Evolutionary conservation across 257 asterid species (phyloP).

Genomic region (Dorcoceras hygrometricum): DNA sequence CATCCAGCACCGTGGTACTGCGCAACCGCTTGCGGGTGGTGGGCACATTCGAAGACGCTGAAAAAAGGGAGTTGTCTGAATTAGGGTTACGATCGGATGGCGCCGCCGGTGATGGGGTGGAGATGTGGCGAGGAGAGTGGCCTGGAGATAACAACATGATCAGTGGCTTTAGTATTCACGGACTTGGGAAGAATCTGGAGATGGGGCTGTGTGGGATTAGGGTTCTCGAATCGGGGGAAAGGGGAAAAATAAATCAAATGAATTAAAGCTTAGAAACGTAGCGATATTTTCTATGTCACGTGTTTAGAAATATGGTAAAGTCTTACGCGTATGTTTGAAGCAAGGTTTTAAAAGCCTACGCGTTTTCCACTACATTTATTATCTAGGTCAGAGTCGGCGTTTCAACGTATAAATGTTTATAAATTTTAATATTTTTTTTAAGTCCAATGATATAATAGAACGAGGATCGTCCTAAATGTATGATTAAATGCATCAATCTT

Average conservation of each 20-base stretch:
- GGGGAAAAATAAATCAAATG: too few relatives aligned
- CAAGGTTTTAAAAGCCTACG: too few relatives aligned
- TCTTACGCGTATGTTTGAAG: too few relatives aligned
- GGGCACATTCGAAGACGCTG: constrained; percentile 22
- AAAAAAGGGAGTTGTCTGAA: constrained; percentile 23
- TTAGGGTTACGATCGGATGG: constrained; percentile 33
- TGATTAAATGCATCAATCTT: too few relatives aligned
- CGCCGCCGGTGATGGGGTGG: constrained; percentile 66
- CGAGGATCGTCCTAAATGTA: too few relatives aligned
- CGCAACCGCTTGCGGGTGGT: constrained; percentile 39
- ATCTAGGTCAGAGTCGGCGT: too few relatives aligned
- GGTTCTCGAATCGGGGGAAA: constrained; percentile 26
- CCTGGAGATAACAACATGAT: constrained; percentile 84
- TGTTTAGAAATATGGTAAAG: too few relatives aligned
- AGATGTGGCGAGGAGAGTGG: constrained; percentile 85
- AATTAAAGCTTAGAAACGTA: neutral
- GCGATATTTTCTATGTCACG: too few relatives aligned
- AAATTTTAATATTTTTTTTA: too few relatives aligned
- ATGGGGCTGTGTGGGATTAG: constrained; percentile 22
- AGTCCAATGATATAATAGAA: too few relatives aligned
- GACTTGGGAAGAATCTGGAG: neutral
- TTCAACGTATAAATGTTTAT: too few relatives aligned
- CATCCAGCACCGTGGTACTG: constrained; percentile 58
- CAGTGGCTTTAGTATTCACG: neutral
- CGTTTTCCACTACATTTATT: too few relatives aligned